phyloP scores from a whole-genome alignment of 805 yeast species.

The Saturnispora serradocipensis region DNA sequence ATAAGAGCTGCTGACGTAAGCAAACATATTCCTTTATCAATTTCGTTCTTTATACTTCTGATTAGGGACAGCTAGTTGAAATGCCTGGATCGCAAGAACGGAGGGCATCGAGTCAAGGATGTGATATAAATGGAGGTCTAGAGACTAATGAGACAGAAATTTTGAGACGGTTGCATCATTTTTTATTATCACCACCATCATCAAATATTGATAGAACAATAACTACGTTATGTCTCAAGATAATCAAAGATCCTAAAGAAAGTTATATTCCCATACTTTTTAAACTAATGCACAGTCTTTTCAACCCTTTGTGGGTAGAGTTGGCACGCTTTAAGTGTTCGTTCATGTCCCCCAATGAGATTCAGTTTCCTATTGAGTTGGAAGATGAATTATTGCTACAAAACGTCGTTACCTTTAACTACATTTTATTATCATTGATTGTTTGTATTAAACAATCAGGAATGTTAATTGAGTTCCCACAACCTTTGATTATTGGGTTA shows the following conservation, averaged over 20 bases:
- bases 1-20: neutral
- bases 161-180: neutral
- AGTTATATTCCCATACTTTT: neutral
- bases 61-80: neutral
- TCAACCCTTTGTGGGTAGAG: neutral
- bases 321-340: neutral
- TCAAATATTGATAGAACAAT: neutral
- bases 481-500: neutral
- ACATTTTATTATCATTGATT: neutral
- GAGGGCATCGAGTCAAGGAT: no score
- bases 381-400: conserved; percentile 1
- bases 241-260: neutral
- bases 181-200: neutral
- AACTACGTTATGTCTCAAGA: neutral
- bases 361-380: neutral
- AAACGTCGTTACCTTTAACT: conserved; percentile 2
- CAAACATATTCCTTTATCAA: neutral
- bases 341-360: neutral
- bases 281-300: neutral
- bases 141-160: neutral
- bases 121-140: no score
- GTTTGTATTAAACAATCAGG: neutral
- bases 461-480: neutral
- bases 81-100: neutral
- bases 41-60: neutral